phyloP scores from a whole-genome alignment of 2,329 filamentous ascomycete species.

The Penicillium sp. region DNA sequence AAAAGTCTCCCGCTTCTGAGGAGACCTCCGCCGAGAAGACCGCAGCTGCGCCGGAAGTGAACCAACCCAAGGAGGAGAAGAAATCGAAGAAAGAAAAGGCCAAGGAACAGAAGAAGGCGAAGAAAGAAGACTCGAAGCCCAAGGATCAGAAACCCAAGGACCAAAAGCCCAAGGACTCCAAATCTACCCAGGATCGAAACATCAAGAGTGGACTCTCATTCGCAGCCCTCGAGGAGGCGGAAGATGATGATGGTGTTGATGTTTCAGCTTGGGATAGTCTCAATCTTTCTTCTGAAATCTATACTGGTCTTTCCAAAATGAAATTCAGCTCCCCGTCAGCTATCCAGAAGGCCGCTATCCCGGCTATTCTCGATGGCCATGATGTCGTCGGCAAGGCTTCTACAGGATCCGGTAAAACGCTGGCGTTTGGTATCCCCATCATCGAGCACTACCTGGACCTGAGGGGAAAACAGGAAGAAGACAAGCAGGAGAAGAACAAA shows the following conservation, averaged over 20 bases:
- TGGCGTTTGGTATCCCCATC: conserved; percentile 93
- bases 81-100: conserved; percentile 22
- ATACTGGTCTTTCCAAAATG: conserved; percentile 75
- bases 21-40: conserved; percentile 3
- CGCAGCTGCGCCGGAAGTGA: background rate
- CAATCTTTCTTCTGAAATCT: conserved; percentile 69
- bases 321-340: conserved; percentile 78
- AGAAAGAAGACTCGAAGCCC: conserved; percentile 29
- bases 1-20: conserved; percentile 15
- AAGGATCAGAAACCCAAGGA: conserved; percentile 16
- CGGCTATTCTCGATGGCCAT: conserved; percentile 76
- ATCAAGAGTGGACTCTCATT: conserved; percentile 40
- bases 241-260: conserved; percentile 63
- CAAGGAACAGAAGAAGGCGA: conserved; percentile 20
- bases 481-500: conserved; percentile 36
- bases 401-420: conserved; percentile 93
- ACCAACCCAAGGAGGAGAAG: conserved; percentile 22
- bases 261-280: conserved; percentile 78
- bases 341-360: conserved; percentile 80
- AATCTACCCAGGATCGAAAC: conserved; percentile 35
- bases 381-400: conserved; percentile 96
- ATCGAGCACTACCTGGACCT: conserved; percentile 75
- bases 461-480: conserved; percentile 36
- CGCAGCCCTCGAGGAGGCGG: conserved; percentile 39
- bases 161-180: conserved; percentile 26